Conservation (phyloP, 148 eudicot genomes). For the Selenicereus undatus region DNA sequence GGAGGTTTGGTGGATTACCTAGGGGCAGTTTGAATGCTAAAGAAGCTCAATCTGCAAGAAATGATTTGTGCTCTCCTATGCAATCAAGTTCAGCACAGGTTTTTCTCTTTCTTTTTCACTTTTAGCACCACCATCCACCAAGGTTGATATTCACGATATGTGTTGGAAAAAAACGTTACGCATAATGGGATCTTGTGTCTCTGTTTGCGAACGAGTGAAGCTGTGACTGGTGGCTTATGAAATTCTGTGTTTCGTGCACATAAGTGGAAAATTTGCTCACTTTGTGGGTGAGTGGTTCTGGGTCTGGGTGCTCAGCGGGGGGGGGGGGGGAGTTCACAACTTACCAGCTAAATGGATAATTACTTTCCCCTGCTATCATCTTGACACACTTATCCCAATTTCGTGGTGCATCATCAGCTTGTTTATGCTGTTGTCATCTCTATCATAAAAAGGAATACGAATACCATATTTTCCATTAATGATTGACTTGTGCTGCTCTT, state of each 20-base stretch:
- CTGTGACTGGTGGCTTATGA: background rate
- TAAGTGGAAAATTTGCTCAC: background rate
- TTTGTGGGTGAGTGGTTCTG: background rate
- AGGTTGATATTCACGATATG: background rate
- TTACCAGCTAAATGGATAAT: background rate
- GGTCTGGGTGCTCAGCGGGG: background rate
- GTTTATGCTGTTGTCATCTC: background rate
- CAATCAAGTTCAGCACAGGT: constrained; percentile 96
- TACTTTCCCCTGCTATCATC: background rate
- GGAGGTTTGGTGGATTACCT: too few species aligned
- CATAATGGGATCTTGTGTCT: too few species aligned
- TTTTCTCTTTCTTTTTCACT: constrained; percentile 12
- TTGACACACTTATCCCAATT: too few species aligned
- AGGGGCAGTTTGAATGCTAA: constrained; percentile 73
- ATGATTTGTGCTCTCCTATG: constrained; percentile 86
- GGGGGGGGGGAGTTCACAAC: too few species aligned
- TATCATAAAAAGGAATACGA: background rate
- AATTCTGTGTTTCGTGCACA: background rate
- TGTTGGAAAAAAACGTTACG: background rate
- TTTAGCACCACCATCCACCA: background rate
- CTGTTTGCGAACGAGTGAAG: background rate
- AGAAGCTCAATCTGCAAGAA: constrained; percentile 85
- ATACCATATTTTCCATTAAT: background rate
- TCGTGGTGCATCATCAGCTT: too few species aligned
- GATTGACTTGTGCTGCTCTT: background rate